phyloP scores from a whole-genome alignment of 306 rosid species.

The Cucumis sativus region DNA sequence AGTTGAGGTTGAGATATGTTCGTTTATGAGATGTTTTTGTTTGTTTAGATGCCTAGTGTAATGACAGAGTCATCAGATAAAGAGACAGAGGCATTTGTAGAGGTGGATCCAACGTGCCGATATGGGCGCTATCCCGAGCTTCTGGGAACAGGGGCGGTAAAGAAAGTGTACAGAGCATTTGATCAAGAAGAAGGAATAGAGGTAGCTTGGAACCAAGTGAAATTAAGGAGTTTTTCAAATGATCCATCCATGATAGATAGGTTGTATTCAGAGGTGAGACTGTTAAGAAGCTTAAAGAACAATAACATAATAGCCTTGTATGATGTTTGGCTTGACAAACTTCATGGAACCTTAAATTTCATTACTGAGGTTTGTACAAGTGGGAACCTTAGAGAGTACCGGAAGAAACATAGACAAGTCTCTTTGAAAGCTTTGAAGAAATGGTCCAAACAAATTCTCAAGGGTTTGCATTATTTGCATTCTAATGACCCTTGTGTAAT shows the following conservation, averaged over 20 bases:
- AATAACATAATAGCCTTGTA: slow-evolving; percentile 58
- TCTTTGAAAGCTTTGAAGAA: slow-evolving; percentile 79
- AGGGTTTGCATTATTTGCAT: slow-evolving; percentile 78
- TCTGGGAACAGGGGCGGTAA: slow-evolving; percentile 66
- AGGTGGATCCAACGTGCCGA: slow-evolving; percentile 50
- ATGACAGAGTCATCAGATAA: slow-evolving; percentile 24
- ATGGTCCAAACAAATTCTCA: slow-evolving; percentile 70
- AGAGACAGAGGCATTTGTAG: slow-evolving; percentile 60
- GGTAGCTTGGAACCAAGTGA: slow-evolving; percentile 96
- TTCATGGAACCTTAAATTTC: slow-evolving; percentile 38
- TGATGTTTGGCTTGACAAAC: slow-evolving; percentile 52
- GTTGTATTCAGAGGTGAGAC: slow-evolving; percentile 66
- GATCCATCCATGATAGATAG: slow-evolving; percentile 65
- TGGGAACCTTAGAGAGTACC: slow-evolving; percentile 82
- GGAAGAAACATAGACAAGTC: slow-evolving; percentile 73
- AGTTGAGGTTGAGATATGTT: too few species aligned
- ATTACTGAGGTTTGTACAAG: slow-evolving; percentile 89
- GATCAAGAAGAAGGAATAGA: slow-evolving; percentile 92
- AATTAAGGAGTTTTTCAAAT: slow-evolving; percentile 42
- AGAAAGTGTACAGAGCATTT: slow-evolving; percentile 79
- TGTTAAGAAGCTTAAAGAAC: slow-evolving; percentile 42
- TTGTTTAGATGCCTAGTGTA: slow-evolving; percentile 46
- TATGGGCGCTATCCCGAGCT: slow-evolving; percentile 72
- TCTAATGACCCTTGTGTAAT: slow-evolving; percentile 70
- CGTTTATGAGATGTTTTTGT: background rate